Conservation (phyloP, 177 flowering plant species). For the Vitis hybrid region DNA sequence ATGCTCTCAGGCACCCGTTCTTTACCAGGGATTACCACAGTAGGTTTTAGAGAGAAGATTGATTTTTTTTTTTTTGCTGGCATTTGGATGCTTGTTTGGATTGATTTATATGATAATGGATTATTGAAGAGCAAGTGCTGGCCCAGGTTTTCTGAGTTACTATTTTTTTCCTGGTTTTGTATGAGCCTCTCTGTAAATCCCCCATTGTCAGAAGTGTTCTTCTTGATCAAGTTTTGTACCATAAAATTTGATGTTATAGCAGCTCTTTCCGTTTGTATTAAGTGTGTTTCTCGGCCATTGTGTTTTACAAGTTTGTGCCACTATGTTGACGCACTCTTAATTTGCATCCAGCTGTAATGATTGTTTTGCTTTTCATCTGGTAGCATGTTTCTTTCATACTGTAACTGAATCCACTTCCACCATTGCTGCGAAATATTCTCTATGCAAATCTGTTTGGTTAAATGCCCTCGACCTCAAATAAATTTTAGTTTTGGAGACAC, state of each 20-base stretch:
- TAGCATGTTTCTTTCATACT: too few relatives aligned
- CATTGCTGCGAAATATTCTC: too few relatives aligned
- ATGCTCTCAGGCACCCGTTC: slow-evolving; percentile 52
- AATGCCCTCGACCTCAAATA: background rate
- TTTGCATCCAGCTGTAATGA: too few relatives aligned
- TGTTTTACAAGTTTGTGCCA: background rate
- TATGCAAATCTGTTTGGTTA: background rate
- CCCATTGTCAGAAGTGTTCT: background rate
- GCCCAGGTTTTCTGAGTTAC: background rate
- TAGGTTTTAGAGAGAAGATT: slow-evolving; percentile 14
- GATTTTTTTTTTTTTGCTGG: background rate
- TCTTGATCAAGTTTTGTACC: background rate
- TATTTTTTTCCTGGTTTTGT: background rate
- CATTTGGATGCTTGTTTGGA: background rate
- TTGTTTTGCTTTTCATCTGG: too few relatives aligned
- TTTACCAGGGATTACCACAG: slow-evolving; percentile 26
- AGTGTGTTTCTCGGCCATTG: too few relatives aligned
- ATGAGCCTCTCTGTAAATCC: background rate
- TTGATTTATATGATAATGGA: background rate
- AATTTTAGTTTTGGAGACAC: background rate
- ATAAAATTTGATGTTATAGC: background rate
- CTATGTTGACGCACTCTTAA: too few relatives aligned
- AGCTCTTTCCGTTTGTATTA: too few relatives aligned
- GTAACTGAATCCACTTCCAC: too few relatives aligned
- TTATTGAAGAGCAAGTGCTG: background rate